A percentile compares a stretch with the other conserved stretches of the same genome.
phyloP scores from a whole-genome alignment of 2,329 filamentous ascomycete species.

The Macrophomina tecta region DNA sequence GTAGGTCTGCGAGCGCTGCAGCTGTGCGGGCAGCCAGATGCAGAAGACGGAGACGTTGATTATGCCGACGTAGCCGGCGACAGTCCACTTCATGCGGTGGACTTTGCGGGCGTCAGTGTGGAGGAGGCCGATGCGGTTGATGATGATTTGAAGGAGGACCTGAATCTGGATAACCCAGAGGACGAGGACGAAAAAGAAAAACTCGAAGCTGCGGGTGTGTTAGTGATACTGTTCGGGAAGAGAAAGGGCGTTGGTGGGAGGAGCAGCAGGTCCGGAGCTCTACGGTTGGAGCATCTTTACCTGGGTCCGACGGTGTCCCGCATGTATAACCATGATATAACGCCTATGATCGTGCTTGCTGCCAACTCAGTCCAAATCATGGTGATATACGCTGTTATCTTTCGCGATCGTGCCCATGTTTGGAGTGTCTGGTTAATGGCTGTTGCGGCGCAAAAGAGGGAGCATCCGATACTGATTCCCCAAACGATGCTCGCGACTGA shows the following conservation, averaged over 20 bases:
- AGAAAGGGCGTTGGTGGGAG: neutral
- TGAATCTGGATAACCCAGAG: conserved; percentile 54
- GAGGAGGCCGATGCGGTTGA: conserved; percentile 39
- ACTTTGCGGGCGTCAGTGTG: conserved; percentile 33
- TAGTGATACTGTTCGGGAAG: too few species aligned
- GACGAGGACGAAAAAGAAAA: conserved; percentile 34
- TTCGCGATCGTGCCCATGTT: conserved; percentile 4
- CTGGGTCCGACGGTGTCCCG: conserved; percentile 44
- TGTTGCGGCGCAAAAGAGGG: conserved; percentile 9
- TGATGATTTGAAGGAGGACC: conserved; percentile 36
- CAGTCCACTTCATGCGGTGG: conserved; percentile 30
- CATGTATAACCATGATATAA: conserved; percentile 51
- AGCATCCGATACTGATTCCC: conserved; percentile 14
- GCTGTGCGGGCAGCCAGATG: conserved; percentile 39
- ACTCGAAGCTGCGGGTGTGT: conserved; percentile 26
- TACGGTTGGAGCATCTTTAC: conserved; percentile 28
- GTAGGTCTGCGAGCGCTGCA: conserved; percentile 35
- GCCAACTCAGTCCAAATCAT: conserved; percentile 56
- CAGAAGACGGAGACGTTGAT: conserved; percentile 41
- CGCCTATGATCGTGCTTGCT: conserved; percentile 47
- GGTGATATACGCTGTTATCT: conserved; percentile 40
- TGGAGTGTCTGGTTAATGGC: conserved; percentile 1
- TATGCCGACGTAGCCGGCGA: conserved; percentile 32
- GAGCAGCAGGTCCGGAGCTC: neutral
- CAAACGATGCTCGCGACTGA: conserved; percentile 13